Base-by-base conservation (phyloP, 2,329 filamentous ascomycete genomes). In the Coleophoma eucalyptorum region DNA sequence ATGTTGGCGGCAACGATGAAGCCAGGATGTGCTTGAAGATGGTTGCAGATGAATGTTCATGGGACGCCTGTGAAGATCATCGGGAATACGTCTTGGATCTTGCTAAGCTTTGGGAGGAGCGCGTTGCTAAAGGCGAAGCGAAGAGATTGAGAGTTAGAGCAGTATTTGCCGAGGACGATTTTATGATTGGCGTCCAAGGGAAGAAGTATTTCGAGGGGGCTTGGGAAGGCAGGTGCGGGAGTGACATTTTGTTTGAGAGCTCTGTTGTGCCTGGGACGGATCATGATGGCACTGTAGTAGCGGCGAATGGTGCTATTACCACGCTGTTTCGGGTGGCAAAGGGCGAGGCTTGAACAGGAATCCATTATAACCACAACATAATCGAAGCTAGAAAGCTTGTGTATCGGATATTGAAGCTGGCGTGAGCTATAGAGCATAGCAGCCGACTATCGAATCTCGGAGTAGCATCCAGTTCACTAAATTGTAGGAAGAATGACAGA, bases 131-230 rank as follows among this genome's bases (percentile, higher is more conserved):
- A 11, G 44, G 52, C 3, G 55, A 50, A 19, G 51, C 37, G 13
- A 38, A 44, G 40, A 56, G 52, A 21, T 50, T 64, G 31, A 57
- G 33, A 6, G 46, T 64, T 1, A 50, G 51, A 13, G 47, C 61
- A 8, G 41, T 53, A 3, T 73, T 73, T 57, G 57, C 67, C 1
- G 65, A 62, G 15, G 64, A 58, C 3, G 75, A 77, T 60, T 55
- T 66, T 1, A 64, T 77, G 69, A 70, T 72, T 42, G 72, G 71
- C 0, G 64, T 65, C 41, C 61, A 62, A 12, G 74, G 74, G 3
- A 65, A 67, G 58, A 49, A 60, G 38, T 76, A 74, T 60, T 72
- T 75, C 45, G 65, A 74, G 50, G 43, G 65, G 4, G 72, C 71
- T 49, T 77, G 71, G 18, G 50, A 58, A 12, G 63, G 61, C 5